phyloP scores from a whole-genome alignment of 75 land plant genomes.

The Pinus tabuliformis region DNA sequence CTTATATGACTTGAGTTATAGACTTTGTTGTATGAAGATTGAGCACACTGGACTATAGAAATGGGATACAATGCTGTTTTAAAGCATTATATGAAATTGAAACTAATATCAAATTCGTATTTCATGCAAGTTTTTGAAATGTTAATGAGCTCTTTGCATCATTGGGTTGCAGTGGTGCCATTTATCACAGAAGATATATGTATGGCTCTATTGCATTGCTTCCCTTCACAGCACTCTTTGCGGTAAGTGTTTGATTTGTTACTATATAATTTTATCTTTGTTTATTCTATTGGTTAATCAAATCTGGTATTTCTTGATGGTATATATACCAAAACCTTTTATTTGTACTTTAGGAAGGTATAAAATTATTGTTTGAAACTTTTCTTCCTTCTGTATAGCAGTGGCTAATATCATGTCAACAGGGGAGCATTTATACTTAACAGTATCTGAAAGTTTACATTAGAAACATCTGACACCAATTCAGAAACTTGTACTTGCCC shows the following conservation, averaged over 20 bases:
- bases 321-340: background rate
- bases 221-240: constrained; percentile 53
- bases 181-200: constrained; percentile 57
- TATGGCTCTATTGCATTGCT: constrained; percentile 78
- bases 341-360: background rate
- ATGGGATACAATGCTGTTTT: background rate
- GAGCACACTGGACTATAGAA: background rate
- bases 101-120: background rate
- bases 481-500: background rate
- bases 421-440: background rate
- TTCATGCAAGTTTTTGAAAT: background rate
- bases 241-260: constrained; percentile 32
- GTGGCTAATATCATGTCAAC: background rate
- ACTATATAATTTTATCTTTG: background rate
- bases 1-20: background rate
- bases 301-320: background rate
- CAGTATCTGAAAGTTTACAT: background rate
- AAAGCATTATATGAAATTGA: background rate
- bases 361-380: background rate
- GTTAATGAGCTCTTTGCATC: background rate
- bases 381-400: background rate
- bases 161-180: constrained; percentile 52
- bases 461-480: background rate
- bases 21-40: background rate
- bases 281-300: background rate